Percentiles rank a stretch among this genome's conserved stretches.
Conservation (phyloP, 73 alveolate species). For the Uronychia binucleata region DNA sequence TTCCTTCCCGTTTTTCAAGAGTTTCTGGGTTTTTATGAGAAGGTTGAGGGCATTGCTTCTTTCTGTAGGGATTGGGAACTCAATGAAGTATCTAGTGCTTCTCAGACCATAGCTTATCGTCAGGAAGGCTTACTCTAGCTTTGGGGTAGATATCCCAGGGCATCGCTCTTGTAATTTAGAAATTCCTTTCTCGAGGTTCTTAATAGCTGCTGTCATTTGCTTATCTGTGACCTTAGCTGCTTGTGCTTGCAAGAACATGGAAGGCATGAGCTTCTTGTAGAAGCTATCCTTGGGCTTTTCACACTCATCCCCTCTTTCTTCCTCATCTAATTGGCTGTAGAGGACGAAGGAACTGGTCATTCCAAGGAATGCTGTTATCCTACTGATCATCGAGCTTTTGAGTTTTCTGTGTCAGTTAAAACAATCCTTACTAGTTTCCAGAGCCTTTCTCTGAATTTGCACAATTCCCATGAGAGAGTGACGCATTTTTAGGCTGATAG, state of each 20-base stretch:
- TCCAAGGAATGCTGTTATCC: no score
- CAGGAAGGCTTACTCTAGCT: not conserved
- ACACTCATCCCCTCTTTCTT: no score
- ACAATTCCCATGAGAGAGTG: no score
- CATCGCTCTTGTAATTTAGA: slow-evolving; percentile 27
- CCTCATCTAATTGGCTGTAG: no score
- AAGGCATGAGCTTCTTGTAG: no score
- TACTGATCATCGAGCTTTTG: no score
- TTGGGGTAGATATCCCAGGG: slow-evolving; percentile 59
- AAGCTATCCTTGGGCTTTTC: no score
- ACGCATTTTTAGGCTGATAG: no score
- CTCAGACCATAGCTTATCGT: slow-evolving; percentile 49
- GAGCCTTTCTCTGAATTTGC: no score
- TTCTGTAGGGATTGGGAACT: slow-evolving; percentile 57
- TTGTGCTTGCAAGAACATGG: slow-evolving; percentile 36
- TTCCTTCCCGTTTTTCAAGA: slow-evolving; percentile 39
- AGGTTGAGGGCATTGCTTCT: slow-evolving; percentile 59
- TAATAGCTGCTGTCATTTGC: slow-evolving; percentile 35
- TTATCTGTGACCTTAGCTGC: slow-evolving; percentile 52
- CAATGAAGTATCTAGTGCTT: slow-evolving; percentile 65
- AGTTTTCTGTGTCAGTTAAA: no score
- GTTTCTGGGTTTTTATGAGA: slow-evolving; percentile 19
- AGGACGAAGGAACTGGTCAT: no score
- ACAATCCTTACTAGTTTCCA: no score
- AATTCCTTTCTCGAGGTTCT: slow-evolving; percentile 50